phyloP scores from a whole-genome alignment of 768 basidiomycete genomes.

The Arthromyces matolae region DNA sequence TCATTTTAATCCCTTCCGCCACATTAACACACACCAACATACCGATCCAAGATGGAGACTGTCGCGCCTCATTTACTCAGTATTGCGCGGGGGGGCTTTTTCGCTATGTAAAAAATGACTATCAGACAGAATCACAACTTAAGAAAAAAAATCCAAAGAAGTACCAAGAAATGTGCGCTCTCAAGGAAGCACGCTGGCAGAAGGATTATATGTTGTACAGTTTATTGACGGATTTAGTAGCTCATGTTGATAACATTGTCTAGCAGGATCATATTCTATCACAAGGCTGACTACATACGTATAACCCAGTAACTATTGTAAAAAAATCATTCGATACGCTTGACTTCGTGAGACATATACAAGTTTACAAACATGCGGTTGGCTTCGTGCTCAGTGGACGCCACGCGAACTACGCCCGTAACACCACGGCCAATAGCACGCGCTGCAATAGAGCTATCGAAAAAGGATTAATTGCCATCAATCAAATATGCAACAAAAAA shows the following conservation, averaged over 20 bases:
- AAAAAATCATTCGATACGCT: neutral
- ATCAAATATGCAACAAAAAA: neutral
- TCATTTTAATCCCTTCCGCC: constrained; percentile 7
- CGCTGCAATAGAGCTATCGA: neutral
- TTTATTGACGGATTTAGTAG: neutral
- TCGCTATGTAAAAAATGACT: constrained; percentile 2
- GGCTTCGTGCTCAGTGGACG: neutral
- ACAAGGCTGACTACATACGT: neutral
- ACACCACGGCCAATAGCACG: neutral
- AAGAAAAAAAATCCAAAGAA: too few species aligned
- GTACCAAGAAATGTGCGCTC: too few species aligned
- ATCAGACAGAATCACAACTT: neutral
- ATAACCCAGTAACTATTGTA: neutral
- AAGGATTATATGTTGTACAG: neutral
- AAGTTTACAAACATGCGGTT: neutral
- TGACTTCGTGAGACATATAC: neutral
- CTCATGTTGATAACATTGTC: too few species aligned
- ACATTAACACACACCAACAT: constrained; percentile 1
- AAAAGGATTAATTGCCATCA: too few species aligned
- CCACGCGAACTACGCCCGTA: neutral
- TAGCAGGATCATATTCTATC: too few species aligned
- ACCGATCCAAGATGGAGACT: neutral
- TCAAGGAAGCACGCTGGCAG: neutral
- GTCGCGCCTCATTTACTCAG: neutral
- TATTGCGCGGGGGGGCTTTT: constrained; percentile 1